phyloP scores from a whole-genome alignment of 495 filamentous ascomycete genomes.

The Neurospora tetraspora region DNA sequence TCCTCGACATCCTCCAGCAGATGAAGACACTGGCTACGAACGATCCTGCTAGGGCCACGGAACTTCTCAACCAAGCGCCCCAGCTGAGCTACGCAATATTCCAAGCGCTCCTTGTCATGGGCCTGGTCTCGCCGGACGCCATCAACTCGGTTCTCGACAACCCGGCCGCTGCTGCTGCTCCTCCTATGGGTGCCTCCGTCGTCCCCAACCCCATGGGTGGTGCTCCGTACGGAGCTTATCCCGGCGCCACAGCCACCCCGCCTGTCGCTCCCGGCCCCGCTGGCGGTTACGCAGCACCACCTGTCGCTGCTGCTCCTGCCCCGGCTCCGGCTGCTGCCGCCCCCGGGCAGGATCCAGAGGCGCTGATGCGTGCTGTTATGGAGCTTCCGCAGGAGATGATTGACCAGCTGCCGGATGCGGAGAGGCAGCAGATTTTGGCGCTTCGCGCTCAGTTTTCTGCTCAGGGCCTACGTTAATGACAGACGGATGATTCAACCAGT shows the following conservation, averaged over 20 bases:
- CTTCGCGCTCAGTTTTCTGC: conserved; percentile 33
- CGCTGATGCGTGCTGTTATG: conserved; percentile 65
- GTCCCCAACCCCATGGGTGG: conserved; percentile 11
- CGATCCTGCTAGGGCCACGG: conserved; percentile 76
- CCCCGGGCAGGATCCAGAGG: conserved; percentile 47
- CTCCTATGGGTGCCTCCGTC: conserved; percentile 5
- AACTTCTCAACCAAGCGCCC: conserved; percentile 79
- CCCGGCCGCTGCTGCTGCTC: conserved; percentile 14
- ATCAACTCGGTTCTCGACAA: conserved; percentile 40
- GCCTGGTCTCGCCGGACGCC: conserved; percentile 62
- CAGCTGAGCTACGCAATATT: conserved; percentile 95
- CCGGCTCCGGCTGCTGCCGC: conserved; percentile 26
- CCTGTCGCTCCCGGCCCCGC: conserved; percentile 26
- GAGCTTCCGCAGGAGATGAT: conserved; percentile 65
- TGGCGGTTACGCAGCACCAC: conserved; percentile 30
- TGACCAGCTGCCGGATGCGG: conserved; percentile 59
- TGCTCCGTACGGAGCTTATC: conserved; percentile 30
- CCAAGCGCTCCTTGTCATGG: conserved; percentile 87
- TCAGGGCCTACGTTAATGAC: neutral
- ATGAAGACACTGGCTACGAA: conserved; percentile 80
- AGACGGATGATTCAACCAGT: neutral
- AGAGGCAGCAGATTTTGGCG: conserved; percentile 67
- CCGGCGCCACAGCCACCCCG: conserved; percentile 49
- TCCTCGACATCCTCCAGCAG: conserved; percentile 88
- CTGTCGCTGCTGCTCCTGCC: conserved; percentile 20